Evolutionary conservation across 192 early-diverging fungal species (phyloP), one percentile per base, ranked within the genome.

Genomic region (Obelidium mucronatum): DNA sequence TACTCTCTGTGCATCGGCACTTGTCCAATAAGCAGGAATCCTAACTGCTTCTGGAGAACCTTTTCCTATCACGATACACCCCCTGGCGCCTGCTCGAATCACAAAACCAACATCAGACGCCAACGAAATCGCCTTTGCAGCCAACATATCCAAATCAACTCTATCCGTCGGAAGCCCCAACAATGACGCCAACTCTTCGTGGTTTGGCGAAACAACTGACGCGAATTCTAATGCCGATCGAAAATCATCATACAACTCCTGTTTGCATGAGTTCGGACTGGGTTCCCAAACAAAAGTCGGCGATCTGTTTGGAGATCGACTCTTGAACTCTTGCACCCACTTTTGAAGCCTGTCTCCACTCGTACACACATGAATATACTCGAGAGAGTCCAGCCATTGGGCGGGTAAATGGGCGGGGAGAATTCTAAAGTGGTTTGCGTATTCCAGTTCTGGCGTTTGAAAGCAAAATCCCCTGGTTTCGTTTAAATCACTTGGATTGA

Each of bases 171-270:
- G n/a, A 24, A 67, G 11, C 2, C 66, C 66, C 8, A 44, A 39
- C 28, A 67, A 36, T 0, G 40, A 17, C 13, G 66, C 62, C 2
- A 65, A n/a, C 39, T 77, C 75, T 58, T 77, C 68, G 36, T 77
- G 75, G 33, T 77, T 77, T 58, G 75, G 75, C 1, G 65, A 69
- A 19, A 77, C 75, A 24, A 77, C 44, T 31, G 8, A 37, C 13
- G 35, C 66, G 42, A 13, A 51, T 35, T 40, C 40, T 5, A 67
- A 30, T 4, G 66, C 66, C 11, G 5, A 6, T 8, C 11, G 55
- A 24, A 58, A 58, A 8, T 58, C 55, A 6, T 22, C 17, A 31
- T 22, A 24, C 5, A 22, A 24, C 24, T 67, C 66, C 22, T 33
- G 35, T 67, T 67, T 53, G 63, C 75, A 77, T 5, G 68, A 77